Percentiles rank a stretch among this genome's conserved stretches.
Evolutionary conservation across 179 eudicot species (phyloP).

Genomic region (Actinidia arguta): DNA sequence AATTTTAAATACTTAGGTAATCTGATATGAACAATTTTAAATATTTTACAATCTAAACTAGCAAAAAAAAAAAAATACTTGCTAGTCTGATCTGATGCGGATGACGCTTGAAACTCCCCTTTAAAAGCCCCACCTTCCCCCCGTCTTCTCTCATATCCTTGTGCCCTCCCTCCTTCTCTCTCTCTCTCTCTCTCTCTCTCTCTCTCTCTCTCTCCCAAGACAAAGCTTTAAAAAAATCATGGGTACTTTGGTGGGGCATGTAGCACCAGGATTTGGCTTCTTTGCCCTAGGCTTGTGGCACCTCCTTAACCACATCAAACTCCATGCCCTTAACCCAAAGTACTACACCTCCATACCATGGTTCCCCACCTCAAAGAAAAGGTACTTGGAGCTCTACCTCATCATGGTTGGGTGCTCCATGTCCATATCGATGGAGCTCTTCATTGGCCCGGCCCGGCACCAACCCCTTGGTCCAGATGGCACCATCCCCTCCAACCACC

Average conservation of each 20-base stretch:
- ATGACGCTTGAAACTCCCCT: no score
- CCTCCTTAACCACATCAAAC: conserved; percentile 63
- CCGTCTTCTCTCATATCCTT: no score
- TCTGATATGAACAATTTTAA: no score
- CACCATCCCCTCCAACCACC: conserved; percentile 83
- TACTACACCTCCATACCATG: conserved; percentile 55
- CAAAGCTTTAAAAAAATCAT: conserved; percentile 21
- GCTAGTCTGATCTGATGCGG: no score
- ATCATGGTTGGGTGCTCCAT: conserved; percentile 52
- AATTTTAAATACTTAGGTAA: no score
- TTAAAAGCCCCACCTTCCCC: no score
- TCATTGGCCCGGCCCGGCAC: conserved; percentile 70
- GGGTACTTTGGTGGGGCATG: conserved; percentile 81
- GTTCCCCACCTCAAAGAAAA: conserved; percentile 52
- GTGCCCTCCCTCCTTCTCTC: no score
- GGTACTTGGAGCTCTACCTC: conserved; percentile 60
- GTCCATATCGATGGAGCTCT: conserved; percentile 82
- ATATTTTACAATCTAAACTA: no score
- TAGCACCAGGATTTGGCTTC: conserved; percentile 78
- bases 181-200: no score
- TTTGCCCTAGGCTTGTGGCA: conserved; percentile 79
- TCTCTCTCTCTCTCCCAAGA: no score
- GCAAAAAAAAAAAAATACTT: no score
- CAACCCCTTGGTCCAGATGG: conserved; percentile 76
- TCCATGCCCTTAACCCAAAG: conserved; percentile 45